Conservation (phyloP, 2,329 filamentous ascomycete genomes). For the Coleophoma cylindrospora region DNA sequence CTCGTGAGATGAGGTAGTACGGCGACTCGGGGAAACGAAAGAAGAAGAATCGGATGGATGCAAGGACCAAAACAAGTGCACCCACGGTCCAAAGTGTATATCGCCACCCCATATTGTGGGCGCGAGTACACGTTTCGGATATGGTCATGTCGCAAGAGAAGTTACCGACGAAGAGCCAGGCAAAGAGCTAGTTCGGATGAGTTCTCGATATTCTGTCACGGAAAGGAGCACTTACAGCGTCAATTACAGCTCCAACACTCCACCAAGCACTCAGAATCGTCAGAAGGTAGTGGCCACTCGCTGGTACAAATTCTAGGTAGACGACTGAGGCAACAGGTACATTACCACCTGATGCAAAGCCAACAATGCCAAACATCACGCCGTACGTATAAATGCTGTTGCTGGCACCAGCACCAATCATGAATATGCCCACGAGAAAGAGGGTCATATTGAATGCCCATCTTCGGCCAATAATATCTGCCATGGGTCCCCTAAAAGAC, state of each 20-base stretch:
- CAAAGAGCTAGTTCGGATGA: too few relatives aligned
- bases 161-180: conserved; percentile 21
- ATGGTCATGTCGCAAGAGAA: conserved; percentile 16
- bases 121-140: conserved; percentile 15
- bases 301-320: conserved; percentile 25
- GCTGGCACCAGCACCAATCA: conserved; percentile 57
- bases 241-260: conserved; percentile 16
- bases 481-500: conserved; percentile 54
- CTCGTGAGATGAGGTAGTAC: conserved; percentile 90
- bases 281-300: conserved; percentile 21
- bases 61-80: conserved; percentile 51
- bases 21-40: conserved; percentile 76
- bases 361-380: conserved; percentile 54
- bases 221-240: conserved; percentile 15
- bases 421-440: conserved; percentile 54
- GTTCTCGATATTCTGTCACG: too few relatives aligned
- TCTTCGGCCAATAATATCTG: conserved; percentile 62
- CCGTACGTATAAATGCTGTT: conserved; percentile 61
- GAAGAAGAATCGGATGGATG: conserved; percentile 28
- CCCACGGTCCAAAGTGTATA: conserved; percentile 63
- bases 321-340: conserved; percentile 12
- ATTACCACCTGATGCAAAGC: conserved; percentile 59
- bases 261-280: conserved; percentile 24
- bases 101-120: conserved; percentile 26
- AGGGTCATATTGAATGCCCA: conserved; percentile 64